Conservation (phyloP, 1,284 basidiomycete genomes). For the Puccinia horiana region DNA sequence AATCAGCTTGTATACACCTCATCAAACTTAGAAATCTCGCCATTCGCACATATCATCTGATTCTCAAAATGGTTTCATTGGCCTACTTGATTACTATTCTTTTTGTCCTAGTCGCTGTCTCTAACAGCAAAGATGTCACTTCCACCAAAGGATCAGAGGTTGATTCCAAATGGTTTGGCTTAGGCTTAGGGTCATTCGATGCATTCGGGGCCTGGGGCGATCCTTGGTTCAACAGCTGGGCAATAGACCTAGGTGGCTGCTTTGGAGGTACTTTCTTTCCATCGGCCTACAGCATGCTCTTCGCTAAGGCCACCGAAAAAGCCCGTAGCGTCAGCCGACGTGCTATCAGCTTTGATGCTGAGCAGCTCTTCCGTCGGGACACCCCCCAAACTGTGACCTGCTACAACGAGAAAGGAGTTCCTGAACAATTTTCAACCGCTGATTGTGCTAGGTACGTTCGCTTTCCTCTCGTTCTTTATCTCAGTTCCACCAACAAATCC, state of each 20-base stretch:
- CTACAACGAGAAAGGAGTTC: not conserved
- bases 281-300: not conserved
- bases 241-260: not conserved
- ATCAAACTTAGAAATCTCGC: not conserved
- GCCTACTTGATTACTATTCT: not conserved
- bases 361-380: not conserved
- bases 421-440: not conserved
- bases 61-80: not conserved
- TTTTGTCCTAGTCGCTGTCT: not conserved
- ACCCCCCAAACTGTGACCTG: not conserved
- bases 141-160: not conserved
- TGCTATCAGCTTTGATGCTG: not conserved
- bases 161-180: not conserved
- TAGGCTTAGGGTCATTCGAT: not conserved
- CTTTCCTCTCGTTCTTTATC: not conserved
- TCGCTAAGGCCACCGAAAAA: not conserved
- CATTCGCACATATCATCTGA: not conserved
- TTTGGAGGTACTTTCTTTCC: not conserved
- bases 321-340: not conserved
- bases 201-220: not conserved
- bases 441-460: not conserved
- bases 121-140: not conserved
- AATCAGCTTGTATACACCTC: not conserved
- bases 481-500: not conserved
- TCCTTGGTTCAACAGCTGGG: not conserved